Evolutionary conservation across 352 stramenopile species (phyloP).

Genomic region (Pythium oligandrum): DNA sequence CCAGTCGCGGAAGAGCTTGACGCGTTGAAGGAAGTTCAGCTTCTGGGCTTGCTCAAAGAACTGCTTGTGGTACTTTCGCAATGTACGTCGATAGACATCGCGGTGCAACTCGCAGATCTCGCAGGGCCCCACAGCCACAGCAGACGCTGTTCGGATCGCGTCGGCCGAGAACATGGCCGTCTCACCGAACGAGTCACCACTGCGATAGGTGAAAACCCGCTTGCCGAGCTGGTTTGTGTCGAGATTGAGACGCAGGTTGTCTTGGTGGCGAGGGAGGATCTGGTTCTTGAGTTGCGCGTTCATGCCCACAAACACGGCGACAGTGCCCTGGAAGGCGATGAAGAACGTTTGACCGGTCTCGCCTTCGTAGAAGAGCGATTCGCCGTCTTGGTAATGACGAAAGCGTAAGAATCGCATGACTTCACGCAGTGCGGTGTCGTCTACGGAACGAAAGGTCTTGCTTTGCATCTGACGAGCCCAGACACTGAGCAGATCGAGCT

Average conservation of each 20-base stretch:
- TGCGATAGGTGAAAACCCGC: conserved; percentile 44
- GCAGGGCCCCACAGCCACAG: conserved; percentile 35
- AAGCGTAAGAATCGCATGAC: conserved; percentile 36
- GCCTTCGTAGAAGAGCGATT: conserved; percentile 51
- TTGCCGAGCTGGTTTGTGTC: conserved; percentile 22
- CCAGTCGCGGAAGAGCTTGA: conserved; percentile 48
- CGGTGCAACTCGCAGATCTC: conserved; percentile 41
- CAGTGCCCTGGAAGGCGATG: conserved; percentile 40
- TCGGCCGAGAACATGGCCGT: conserved; percentile 52
- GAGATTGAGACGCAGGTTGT: conserved; percentile 12
- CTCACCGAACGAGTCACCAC: conserved; percentile 44
- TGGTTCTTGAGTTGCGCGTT: conserved; percentile 10
- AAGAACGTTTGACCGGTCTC: conserved; percentile 54
- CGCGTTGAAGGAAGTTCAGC: conserved; percentile 44
- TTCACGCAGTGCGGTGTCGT: conserved; percentile 33
- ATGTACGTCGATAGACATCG: conserved; percentile 42
- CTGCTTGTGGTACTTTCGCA: conserved; percentile 39
- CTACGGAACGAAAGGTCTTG: conserved; percentile 41
- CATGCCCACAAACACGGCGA: conserved; percentile 50
- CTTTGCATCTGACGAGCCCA: conserved; percentile 36
- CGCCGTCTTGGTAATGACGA: conserved; percentile 35
- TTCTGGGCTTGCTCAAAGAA: conserved; percentile 44
- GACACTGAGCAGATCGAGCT: conserved; percentile 33
- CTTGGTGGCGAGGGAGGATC: neutral
- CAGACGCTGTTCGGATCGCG: conserved; percentile 44